Conservation (phyloP, 495 filamentous ascomycete genomes). For the Aspergillus campestris region DNA sequence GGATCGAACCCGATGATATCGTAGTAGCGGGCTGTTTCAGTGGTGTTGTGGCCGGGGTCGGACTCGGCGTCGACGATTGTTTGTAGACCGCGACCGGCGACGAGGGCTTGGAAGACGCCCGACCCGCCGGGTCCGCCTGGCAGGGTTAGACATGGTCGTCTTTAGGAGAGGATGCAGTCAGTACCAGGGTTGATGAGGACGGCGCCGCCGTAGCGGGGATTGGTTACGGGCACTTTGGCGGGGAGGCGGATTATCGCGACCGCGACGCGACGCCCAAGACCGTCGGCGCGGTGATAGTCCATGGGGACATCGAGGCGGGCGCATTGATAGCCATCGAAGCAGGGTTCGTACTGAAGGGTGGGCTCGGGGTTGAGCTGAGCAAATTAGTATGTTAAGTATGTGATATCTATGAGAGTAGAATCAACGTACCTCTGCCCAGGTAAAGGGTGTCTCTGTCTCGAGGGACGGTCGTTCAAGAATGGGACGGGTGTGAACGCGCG, state of each 20-base stretch:
- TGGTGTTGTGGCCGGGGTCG: slow-evolving; percentile 8
- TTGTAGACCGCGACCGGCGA: slow-evolving; percentile 30
- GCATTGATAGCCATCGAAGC: slow-evolving; percentile 40
- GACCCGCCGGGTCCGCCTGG: slow-evolving; percentile 45
- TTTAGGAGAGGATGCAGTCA: slow-evolving; percentile 8
- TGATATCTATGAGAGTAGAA: too few species aligned
- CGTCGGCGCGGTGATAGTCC: slow-evolving; percentile 41
- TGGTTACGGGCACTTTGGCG: slow-evolving; percentile 34
- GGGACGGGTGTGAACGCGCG: too few species aligned
- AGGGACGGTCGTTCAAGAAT: too few species aligned
- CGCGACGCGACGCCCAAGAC: slow-evolving; percentile 29
- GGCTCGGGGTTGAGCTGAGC: slow-evolving; percentile 18
- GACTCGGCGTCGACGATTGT: slow-evolving; percentile 32
- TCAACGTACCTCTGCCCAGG: slow-evolving; percentile 16
- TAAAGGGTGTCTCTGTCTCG: slow-evolving; percentile 5
- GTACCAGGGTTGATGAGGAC: slow-evolving; percentile 41
- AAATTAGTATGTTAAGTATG: too few species aligned
- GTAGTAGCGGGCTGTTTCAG: slow-evolving; percentile 29
- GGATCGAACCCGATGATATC: slow-evolving; percentile 53
- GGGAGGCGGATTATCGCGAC: slow-evolving; percentile 45
- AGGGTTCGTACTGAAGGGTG: slow-evolving; percentile 30
- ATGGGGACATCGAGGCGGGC: slow-evolving; percentile 51
- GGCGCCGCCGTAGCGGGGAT: slow-evolving; percentile 38
- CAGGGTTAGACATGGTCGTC: slow-evolving; percentile 10
- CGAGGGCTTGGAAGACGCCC: slow-evolving; percentile 32